Percentiles rank a stretch among this genome's conserved stretches.
Evolutionary conservation across 2,329 filamentous ascomycete species (phyloP).

Genomic region (Myriosclerotinia duriaeana): DNA sequence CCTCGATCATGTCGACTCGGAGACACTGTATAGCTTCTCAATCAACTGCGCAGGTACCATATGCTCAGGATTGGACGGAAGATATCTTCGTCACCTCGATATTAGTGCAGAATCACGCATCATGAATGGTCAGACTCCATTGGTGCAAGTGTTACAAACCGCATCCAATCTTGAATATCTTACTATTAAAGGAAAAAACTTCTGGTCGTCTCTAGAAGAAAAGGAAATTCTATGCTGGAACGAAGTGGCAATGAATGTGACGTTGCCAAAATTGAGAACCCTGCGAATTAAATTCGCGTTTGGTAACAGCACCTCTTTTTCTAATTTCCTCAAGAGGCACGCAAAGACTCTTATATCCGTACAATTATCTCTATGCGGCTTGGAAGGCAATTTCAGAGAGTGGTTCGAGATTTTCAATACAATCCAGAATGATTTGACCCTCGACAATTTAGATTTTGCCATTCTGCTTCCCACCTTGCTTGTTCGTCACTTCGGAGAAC

Average conservation of each 20-base stretch:
- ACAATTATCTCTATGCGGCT: rapidly evolving
- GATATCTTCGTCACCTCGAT: not conserved
- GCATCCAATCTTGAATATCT: not conserved
- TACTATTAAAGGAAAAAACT: rapidly evolving
- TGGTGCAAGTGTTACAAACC: not conserved
- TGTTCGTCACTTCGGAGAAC: too few relatives aligned
- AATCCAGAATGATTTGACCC: not conserved
- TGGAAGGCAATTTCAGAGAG: rapidly evolving
- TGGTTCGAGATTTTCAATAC: not conserved
- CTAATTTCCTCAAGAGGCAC: not conserved
- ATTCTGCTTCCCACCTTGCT: not conserved
- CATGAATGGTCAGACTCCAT: not conserved
- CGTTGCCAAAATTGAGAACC: not conserved
- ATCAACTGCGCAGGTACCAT: not conserved
- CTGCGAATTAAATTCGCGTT: not conserved
- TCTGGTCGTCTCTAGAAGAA: not conserved
- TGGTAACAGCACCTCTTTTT: not conserved
- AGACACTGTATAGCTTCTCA: not conserved
- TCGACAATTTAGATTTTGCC: not conserved
- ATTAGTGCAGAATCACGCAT: not conserved
- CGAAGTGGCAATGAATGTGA: not conserved
- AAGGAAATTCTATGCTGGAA: too few relatives aligned
- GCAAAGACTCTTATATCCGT: not conserved
- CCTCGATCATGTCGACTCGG: rapidly evolving
- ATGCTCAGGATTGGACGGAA: not conserved